Base-by-base conservation (phyloP, 2,329 filamentous ascomycete species). In the Arthrobotrys musiformis region DNA sequence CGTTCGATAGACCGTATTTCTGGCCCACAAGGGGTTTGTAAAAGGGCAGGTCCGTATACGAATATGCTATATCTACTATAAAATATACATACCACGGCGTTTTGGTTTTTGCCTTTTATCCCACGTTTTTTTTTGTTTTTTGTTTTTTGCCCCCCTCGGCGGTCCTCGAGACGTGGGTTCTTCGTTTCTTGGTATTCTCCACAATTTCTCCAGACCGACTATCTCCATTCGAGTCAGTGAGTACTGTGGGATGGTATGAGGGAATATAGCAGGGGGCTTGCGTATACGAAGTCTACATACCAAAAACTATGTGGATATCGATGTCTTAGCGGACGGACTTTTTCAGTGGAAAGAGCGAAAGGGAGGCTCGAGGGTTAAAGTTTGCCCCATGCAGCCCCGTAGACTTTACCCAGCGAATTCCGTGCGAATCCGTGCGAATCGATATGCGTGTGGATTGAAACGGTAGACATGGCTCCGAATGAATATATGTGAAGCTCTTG, bases 121-220 rank as follows among this genome's bases (percentile, higher is more conserved):
- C 30, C 5, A 33, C n/a, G 30, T 33, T 33, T 33, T 33, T 33
- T 33, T 4, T 33, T 33, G 4, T 33, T 33, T 33, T 33, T 33
- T 33, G 66, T 69, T 69, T 46, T 54, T 64, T 52, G 26, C 40
- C 48, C 30, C 48, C 48, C n/a, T n/a, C 11, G 50, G 5, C 6
- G n/a, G n/a, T 9, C 50, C 50, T 56, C 50, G 50, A 56, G 50
- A 56, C 50, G 50, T 56, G 50, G 48, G 44, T n/a, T 22, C 24
- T 24, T 15, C 3, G 5, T 8, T 48, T 35, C 24, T 28, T 5
- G 17, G 19, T 9, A 37, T 66, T 50, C 69, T 73, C 61, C 61
- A 61, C 69, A 62, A 61, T 72, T 72, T 56, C 42, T 61, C 52
- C 66, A 70, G 26, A 40, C n/a, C 33, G n/a, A 5, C n/a, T 19